A percentile compares a stretch with the other conserved stretches of the same genome.
Evolutionary conservation across 345 rosid species (phyloP).

Genomic region (Cochlearia excelsa): DNA sequence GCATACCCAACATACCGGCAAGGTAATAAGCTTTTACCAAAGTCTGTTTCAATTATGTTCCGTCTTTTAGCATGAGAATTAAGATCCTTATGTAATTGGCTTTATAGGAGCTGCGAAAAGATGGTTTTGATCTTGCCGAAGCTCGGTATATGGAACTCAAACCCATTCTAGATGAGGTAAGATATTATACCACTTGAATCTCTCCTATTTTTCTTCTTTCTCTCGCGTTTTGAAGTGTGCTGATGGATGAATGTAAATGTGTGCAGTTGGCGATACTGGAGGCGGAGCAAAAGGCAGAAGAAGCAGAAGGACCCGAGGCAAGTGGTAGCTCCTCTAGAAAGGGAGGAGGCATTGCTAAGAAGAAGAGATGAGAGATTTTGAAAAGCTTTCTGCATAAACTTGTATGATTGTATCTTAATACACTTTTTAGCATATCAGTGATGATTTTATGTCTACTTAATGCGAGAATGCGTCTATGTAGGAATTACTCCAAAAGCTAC

Average conservation of each 20-base stretch:
- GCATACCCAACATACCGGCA: constrained; percentile 97
- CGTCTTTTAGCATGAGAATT: constrained; percentile 8
- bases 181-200: constrained; percentile 12
- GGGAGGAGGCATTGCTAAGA: constrained; percentile 57
- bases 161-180: constrained; percentile 92
- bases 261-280: constrained; percentile 72
- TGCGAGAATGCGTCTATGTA: no score
- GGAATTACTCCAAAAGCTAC: no score
- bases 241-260: constrained; percentile 15
- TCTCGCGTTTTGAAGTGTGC: constrained; percentile 11
- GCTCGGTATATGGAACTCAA: constrained; percentile 81
- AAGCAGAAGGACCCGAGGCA: constrained; percentile 69
- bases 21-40: constrained; percentile 45
- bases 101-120: constrained; percentile 84
- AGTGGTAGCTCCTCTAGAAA: constrained; percentile 54
- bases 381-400: no score
- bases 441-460: no score
- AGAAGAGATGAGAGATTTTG: constrained; percentile 41
- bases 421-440: no score
- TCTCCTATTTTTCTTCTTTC: not conserved
- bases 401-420: no score
- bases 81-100: constrained; percentile 20
- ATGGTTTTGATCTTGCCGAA: constrained; percentile 94
- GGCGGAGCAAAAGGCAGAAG: constrained; percentile 95
- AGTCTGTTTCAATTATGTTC: not conserved